Evolutionary conservation across 495 filamentous ascomycete genomes (phyloP).

Genomic region (Aspergillus funiculosus): DNA sequence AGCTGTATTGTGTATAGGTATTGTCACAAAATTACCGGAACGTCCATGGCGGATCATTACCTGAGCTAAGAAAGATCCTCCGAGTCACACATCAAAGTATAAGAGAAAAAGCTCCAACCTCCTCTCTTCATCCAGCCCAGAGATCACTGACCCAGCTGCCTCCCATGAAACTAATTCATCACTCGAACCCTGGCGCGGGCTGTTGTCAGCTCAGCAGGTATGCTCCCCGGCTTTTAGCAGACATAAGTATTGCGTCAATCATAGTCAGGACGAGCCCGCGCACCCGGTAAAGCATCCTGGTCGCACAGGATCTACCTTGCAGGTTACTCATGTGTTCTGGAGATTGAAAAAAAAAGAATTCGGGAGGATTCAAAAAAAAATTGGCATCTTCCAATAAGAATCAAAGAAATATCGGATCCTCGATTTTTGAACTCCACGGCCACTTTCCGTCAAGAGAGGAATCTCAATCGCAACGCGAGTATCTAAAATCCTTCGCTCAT

Average conservation of each 20-base stretch:
- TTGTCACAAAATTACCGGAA: background rate
- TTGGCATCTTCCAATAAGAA: background rate
- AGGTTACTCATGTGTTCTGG: background rate
- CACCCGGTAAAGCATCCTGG: background rate
- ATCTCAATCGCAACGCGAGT: no score
- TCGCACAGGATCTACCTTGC: constrained; percentile 4
- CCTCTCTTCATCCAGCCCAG: constrained; percentile 2
- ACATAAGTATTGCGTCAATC: background rate
- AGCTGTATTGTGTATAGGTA: background rate
- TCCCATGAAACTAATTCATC: background rate
- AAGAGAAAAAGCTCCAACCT: no score
- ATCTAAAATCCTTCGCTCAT: no score
- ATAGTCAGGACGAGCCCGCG: background rate
- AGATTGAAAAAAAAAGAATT: background rate
- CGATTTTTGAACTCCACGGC: no score
- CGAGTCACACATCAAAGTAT: no score
- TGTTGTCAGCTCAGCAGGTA: no score
- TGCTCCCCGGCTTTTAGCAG: background rate
- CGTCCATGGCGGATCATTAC: background rate
- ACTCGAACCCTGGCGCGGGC: no score
- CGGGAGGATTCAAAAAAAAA: background rate
- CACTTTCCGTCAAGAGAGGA: no score
- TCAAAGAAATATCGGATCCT: no score
- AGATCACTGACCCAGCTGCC: no score
- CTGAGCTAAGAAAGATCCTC: no score